These are phyloP conservation scores for Sphaerulina vaccinii DNA, from an alignment of 2,329 filamentous ascomycete species.

Conservation along the genomic window DNA sequence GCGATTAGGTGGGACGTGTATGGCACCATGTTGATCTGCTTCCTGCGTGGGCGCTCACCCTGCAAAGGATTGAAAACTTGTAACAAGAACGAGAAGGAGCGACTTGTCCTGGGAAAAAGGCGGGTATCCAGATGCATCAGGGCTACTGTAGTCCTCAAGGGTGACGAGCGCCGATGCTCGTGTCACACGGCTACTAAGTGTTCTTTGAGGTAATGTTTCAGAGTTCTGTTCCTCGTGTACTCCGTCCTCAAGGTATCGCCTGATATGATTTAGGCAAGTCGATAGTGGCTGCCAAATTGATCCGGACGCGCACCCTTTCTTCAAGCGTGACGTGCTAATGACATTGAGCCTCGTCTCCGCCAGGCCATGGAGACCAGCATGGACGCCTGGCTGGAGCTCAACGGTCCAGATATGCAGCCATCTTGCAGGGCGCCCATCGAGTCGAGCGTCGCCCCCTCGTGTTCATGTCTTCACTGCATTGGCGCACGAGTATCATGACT, in stretches of 20 bases:
- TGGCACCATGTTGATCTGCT: not conserved
- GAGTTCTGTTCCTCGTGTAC: constrained; percentile 1
- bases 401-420: constrained; percentile 3
- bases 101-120: constrained; percentile 1
- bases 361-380: constrained; percentile 1
- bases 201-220: constrained; percentile 1
- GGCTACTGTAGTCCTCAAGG: not conserved
- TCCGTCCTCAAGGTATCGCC: constrained; percentile 1
- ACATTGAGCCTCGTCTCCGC: constrained; percentile 1
- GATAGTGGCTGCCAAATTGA: constrained; percentile 2
- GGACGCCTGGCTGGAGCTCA: constrained; percentile 1
- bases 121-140: constrained; percentile 1
- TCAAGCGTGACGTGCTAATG: not conserved
- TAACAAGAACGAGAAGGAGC: constrained; percentile 1
- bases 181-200: constrained; percentile 2
- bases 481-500: constrained; percentile 1
- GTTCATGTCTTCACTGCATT: not conserved
- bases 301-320: not conserved
- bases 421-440: constrained; percentile 1
- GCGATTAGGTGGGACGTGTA: constrained; percentile 2
- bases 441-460: not conserved
- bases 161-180: not conserved
- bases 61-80: not conserved
- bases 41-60: constrained; percentile 1
- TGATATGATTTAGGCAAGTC: not conserved